These are phyloP conservation scores for Candida glucosophila DNA, from an alignment of 1,139 yeast genomes.

Conservation along the genomic window DNA sequence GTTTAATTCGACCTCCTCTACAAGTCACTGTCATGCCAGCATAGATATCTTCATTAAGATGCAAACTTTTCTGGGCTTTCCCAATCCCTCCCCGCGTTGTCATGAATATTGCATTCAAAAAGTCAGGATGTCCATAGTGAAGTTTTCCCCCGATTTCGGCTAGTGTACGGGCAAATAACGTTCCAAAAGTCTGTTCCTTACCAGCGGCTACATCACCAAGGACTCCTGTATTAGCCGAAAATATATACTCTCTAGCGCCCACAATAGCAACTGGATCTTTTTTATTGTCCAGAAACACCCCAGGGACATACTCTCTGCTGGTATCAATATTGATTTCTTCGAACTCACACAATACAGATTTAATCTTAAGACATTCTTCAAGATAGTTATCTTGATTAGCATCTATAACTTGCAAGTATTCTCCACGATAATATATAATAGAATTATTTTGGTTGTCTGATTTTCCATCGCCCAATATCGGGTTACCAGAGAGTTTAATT, in stretches of 20 bases:
- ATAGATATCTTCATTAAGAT: constrained; percentile 47
- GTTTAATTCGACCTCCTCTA: constrained; percentile 48
- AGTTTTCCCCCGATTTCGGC: constrained; percentile 49
- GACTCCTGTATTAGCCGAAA: constrained; percentile 46
- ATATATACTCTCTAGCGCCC: constrained; percentile 48
- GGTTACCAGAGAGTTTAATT: constrained; percentile 44
- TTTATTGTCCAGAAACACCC: constrained; percentile 13
- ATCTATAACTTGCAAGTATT: constrained; percentile 45
- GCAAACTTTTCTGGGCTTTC: constrained; percentile 47
- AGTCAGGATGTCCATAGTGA: constrained; percentile 53
- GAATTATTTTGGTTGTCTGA: constrained; percentile 50
- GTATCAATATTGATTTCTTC: constrained; percentile 33
- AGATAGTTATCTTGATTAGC: constrained; percentile 51
- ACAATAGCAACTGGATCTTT: constrained; percentile 41
- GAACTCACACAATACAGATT: constrained; percentile 42
- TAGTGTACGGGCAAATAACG: constrained; percentile 45
- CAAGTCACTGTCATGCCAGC: constrained; percentile 48
- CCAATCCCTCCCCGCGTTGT: constrained; percentile 50
- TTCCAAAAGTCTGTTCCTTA: constrained; percentile 51
- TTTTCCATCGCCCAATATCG: constrained; percentile 50
- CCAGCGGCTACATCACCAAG: constrained; percentile 53
- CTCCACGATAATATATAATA: constrained; percentile 43
- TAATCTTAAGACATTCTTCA: constrained; percentile 48
- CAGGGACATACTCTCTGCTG: constrained; percentile 18
- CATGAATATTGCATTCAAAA: constrained; percentile 41